These are phyloP conservation scores for Arachnomyces sp. DNA, from an alignment of 2,329 filamentous ascomycete genomes.

Conservation along the genomic window DNA sequence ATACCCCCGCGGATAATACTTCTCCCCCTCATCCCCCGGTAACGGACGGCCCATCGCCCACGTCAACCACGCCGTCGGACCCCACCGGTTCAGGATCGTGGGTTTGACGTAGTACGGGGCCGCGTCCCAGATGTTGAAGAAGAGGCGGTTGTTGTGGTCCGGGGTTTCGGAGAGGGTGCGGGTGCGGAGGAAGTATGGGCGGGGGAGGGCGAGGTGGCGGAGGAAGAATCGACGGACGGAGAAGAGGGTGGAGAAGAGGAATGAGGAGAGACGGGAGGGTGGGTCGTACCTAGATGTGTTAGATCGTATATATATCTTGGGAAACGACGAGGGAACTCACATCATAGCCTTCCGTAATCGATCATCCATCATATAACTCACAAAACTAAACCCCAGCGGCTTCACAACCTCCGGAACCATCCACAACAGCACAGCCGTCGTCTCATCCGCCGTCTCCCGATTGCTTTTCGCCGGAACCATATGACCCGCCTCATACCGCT, in stretches of 20 bases:
- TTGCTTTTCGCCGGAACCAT: constrained; percentile 52
- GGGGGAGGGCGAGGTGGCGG: constrained; percentile 54
- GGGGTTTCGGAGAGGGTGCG: constrained; percentile 37
- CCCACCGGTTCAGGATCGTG: constrained; percentile 57
- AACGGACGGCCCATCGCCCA: constrained; percentile 39
- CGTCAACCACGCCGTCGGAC: constrained; percentile 46
- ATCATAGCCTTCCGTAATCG: constrained; percentile 58
- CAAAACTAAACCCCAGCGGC: constrained; percentile 42
- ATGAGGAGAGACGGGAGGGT: constrained; percentile 25
- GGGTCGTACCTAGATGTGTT: constrained; percentile 29
- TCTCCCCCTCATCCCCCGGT: constrained; percentile 41
- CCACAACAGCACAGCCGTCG: constrained; percentile 55
- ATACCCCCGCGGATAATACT: constrained; percentile 44
- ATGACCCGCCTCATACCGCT: constrained; percentile 50
- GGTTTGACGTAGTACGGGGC: constrained; percentile 59
- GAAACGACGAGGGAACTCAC: constrained; percentile 34
- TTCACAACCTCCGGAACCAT: constrained; percentile 43
- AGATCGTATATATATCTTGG: constrained; percentile 1
- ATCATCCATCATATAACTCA: constrained; percentile 57
- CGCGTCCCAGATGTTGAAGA: constrained; percentile 47
- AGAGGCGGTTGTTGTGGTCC: constrained; percentile 49
- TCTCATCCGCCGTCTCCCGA: constrained; percentile 49
- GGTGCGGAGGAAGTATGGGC: constrained; percentile 36
- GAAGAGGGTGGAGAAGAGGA: constrained; percentile 43
- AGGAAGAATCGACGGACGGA: constrained; percentile 48